Evolutionary conservation across 257 asterid genomes (phyloP).

Genomic region (Solanum corneliomulleri): DNA sequence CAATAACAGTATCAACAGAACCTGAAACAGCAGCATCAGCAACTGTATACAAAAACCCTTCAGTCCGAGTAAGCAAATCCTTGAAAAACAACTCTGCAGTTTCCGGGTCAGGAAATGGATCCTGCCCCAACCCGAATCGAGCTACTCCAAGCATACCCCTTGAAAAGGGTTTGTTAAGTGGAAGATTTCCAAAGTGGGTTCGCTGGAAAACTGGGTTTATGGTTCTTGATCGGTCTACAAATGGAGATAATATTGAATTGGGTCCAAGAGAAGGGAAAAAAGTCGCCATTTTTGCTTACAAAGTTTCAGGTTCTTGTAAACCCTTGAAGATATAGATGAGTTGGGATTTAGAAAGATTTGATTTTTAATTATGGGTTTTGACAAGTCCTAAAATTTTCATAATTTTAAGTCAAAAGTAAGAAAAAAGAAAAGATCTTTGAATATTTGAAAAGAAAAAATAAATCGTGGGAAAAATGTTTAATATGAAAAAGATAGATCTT

Average conservation of each 20-base stretch:
- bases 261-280: conserved; percentile 36
- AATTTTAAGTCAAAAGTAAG: background rate
- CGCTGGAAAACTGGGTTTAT: conserved; percentile 24
- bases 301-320: background rate
- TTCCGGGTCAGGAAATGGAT: conserved; percentile 60
- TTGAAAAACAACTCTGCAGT: conserved; percentile 37
- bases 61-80: conserved; percentile 59
- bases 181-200: conserved; percentile 29
- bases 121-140: conserved; percentile 74
- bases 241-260: conserved; percentile 39
- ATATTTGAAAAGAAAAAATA: background rate
- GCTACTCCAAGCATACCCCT: conserved; percentile 49
- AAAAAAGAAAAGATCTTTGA: background rate
- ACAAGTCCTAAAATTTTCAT: background rate
- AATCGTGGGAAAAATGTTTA: background rate
- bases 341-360: background rate
- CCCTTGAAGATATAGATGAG: background rate
- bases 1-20: conserved; percentile 43
- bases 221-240: conserved; percentile 29
- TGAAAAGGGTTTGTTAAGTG: conserved; percentile 27
- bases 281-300: conserved; percentile 32
- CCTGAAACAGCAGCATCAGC: conserved; percentile 80
- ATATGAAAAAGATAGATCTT: background rate
- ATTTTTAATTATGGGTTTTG: background rate
- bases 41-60: conserved; percentile 66